These are phyloP conservation scores for Fusarium sp. DNA, from an alignment of 2,329 filamentous ascomycete species.

Conservation along the genomic window DNA sequence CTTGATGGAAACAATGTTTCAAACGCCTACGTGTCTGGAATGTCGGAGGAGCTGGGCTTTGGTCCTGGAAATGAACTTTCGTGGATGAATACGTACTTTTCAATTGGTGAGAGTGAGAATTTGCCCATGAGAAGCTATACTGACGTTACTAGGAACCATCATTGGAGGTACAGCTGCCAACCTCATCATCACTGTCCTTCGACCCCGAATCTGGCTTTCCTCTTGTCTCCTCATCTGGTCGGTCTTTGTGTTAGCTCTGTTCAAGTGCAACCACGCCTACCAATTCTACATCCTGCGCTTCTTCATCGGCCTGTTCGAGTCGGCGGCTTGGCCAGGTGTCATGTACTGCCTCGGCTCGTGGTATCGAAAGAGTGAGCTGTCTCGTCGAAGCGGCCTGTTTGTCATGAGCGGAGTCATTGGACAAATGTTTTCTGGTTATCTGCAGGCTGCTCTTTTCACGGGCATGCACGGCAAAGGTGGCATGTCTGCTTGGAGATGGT, in stretches of 20 bases:
- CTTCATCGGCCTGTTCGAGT: constrained; percentile 66
- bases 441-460: constrained; percentile 49
- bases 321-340: constrained; percentile 66
- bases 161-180: constrained; percentile 58
- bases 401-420: constrained; percentile 67
- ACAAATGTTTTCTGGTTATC: constrained; percentile 52
- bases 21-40: constrained; percentile 62
- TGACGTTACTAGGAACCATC: constrained; percentile 47
- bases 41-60: constrained; percentile 60
- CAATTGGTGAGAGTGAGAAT: constrained; percentile 48
- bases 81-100: constrained; percentile 61
- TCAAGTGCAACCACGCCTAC: constrained; percentile 49
- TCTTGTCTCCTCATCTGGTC: constrained; percentile 53
- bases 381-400: constrained; percentile 67
- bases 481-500: constrained; percentile 52
- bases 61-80: constrained; percentile 54
- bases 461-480: constrained; percentile 51
- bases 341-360: constrained; percentile 67
- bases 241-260: constrained; percentile 54
- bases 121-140: neutral
- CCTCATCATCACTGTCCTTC: constrained; percentile 57
- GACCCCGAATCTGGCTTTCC: constrained; percentile 57
- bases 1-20: constrained; percentile 60
- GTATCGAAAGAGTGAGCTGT: constrained; percentile 70
- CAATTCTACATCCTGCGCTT: constrained; percentile 63